phyloP scores from a whole-genome alignment of 305 asterid species.

The Coffea humblotiana region DNA sequence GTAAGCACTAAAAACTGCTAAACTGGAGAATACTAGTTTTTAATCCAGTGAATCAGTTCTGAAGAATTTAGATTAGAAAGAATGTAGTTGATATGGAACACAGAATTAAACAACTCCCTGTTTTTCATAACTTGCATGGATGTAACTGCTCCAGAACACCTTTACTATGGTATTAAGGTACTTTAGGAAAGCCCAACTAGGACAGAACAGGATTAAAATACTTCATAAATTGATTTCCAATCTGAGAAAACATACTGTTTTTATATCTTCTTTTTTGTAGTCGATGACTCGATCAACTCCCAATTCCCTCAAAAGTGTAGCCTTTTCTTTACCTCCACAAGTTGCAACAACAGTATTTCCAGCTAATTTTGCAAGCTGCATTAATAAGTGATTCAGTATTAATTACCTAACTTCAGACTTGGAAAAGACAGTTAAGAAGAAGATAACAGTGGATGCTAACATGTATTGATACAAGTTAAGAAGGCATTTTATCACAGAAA shows the following conservation, averaged over 20 bases:
- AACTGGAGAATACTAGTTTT: neutral
- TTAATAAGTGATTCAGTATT: conserved; percentile 19
- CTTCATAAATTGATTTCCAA: neutral
- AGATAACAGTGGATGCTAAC: neutral
- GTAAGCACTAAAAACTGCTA: neutral
- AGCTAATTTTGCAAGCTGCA: conserved; percentile 92
- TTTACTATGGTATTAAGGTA: too few species aligned
- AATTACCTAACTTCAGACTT: conserved; percentile 1
- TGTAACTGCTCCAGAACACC: too few species aligned
- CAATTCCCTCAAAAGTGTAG: conserved; percentile 76
- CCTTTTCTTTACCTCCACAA: conserved; percentile 95
- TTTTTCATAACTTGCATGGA: too few species aligned
- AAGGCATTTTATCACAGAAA: neutral
- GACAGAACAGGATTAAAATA: neutral
- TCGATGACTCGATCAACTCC: conserved; percentile 92
- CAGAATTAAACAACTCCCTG: too few species aligned
- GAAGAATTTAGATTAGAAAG: neutral
- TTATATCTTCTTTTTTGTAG: conserved; percentile 75
- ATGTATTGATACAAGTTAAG: conserved; percentile 3
- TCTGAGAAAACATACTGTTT: conserved; percentile 50
- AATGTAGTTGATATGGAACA: too few species aligned
- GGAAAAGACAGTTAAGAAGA: neutral
- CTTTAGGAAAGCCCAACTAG: neutral
- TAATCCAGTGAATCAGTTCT: neutral
- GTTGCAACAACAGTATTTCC: conserved; percentile 93